These are phyloP conservation scores for Serendipita sp. DNA, from an alignment of 768 basidiomycete genomes.

Conservation along the genomic window DNA sequence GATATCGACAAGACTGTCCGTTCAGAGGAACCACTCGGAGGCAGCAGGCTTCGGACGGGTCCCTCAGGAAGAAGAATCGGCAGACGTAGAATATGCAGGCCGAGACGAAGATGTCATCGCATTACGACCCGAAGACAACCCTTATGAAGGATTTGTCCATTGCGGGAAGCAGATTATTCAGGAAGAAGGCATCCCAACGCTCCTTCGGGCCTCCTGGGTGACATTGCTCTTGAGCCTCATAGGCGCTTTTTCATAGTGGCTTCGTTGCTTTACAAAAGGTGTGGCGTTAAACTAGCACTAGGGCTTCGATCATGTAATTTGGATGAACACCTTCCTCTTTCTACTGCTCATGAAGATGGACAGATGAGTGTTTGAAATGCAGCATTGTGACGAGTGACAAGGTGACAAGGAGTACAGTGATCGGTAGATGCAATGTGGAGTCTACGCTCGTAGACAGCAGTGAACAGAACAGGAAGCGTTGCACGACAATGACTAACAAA, in stretches of 20 bases:
- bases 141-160: constrained; percentile 59
- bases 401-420: neutral
- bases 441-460: neutral
- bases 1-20: constrained; percentile 58
- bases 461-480: neutral
- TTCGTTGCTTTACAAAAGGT: no score
- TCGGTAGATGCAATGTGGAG: neutral
- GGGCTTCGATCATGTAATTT: neutral
- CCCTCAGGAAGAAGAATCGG: constrained; percentile 54
- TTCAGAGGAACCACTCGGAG: constrained; percentile 64
- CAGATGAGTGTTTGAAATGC: neutral
- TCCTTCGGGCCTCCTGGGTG: constrained; percentile 81
- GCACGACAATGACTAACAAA: neutral
- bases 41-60: constrained; percentile 60
- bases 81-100: constrained; percentile 47
- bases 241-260: constrained; percentile 9
- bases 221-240: constrained; percentile 14
- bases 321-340: neutral
- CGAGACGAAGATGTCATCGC: constrained; percentile 74
- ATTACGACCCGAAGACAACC: constrained; percentile 60
- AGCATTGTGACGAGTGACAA: neutral
- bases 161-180: constrained; percentile 61
- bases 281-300: neutral
- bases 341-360: neutral
- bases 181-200: constrained; percentile 58